Conservation (phyloP, 352 stramenopile species). For the Phytopythium litorale region DNA sequence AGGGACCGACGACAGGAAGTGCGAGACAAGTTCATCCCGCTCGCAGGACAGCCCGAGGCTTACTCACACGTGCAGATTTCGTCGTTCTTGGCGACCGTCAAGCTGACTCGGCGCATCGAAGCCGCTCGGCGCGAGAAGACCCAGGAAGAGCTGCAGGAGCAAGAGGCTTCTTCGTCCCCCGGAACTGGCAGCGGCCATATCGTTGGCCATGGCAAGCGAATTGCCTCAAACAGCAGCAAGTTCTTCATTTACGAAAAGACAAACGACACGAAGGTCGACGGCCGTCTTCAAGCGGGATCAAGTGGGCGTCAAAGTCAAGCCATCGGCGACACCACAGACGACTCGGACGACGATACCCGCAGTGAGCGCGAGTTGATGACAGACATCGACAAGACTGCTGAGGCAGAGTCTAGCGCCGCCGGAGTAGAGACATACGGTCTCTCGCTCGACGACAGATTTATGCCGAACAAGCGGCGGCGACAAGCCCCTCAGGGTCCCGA, state of each 20-base stretch:
- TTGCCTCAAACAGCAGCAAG: conserved; percentile 71
- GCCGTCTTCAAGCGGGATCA: background rate
- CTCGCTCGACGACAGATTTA: conserved; percentile 5
- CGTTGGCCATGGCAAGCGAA: conserved; percentile 50
- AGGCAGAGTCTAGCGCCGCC: background rate
- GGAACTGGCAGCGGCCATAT: background rate
- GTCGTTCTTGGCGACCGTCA: conserved; percentile 92
- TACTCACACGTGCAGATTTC: conserved; percentile 95
- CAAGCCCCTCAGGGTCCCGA: conserved; percentile 14
- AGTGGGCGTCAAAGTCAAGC: background rate
- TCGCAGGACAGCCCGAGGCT: conserved; percentile 91
- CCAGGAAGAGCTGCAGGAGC: conserved; percentile 41
- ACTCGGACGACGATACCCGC: conserved; percentile 12
- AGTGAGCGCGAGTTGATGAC: conserved; percentile 4
- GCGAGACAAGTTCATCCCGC: conserved; percentile 94
- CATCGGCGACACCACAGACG: conserved; percentile 5
- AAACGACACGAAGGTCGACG: conserved; percentile 3
- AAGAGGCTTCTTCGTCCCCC: conserved; percentile 10
- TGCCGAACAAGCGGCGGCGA: conserved; percentile 12
- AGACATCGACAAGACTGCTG: conserved; percentile 4
- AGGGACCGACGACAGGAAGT: conserved; percentile 85
- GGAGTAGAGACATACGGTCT: conserved; percentile 10
- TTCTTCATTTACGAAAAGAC: conserved; percentile 75
- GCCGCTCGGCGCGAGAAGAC: conserved; percentile 51
- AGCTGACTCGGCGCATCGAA: conserved; percentile 86